phyloP scores from a whole-genome alignment of 2,329 filamentous ascomycete genomes.

The Lasiodiplodia citricola region DNA sequence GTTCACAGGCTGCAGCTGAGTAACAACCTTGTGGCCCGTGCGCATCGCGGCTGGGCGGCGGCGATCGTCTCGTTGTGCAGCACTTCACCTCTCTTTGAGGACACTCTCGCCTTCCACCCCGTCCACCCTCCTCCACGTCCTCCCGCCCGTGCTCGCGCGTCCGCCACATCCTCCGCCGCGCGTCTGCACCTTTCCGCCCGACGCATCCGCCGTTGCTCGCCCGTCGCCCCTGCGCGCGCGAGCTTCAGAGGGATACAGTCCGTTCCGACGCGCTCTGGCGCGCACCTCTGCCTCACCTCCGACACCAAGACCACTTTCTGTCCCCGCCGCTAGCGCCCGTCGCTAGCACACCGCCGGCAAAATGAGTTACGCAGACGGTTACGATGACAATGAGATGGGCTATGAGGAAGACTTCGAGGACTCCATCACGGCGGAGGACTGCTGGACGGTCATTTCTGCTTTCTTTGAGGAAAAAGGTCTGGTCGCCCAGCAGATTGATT shows the following conservation, averaged over 20 bases:
- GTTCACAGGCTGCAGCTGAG: background rate
- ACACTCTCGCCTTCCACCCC: slow-evolving; percentile 18
- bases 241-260: slow-evolving; percentile 14
- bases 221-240: slow-evolving; percentile 13
- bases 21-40: slow-evolving; percentile 10
- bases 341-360: slow-evolving; percentile 7
- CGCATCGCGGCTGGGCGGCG: slow-evolving; percentile 13
- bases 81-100: slow-evolving; percentile 20
- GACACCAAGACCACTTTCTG: background rate
- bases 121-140: background rate
- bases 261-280: slow-evolving; percentile 19
- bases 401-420: slow-evolving; percentile 58
- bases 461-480: slow-evolving; percentile 97
- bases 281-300: slow-evolving; percentile 14
- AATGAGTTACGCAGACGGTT: slow-evolving; percentile 64
- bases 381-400: slow-evolving; percentile 57
- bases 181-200: slow-evolving; percentile 2
- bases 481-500: slow-evolving; percentile 96
- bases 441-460: slow-evolving; percentile 95
- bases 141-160: slow-evolving; percentile 10
- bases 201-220: background rate
- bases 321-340: background rate
- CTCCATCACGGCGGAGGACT: slow-evolving; percentile 92
- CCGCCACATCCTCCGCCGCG: background rate
- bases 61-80: slow-evolving; percentile 14